Percentiles rank a stretch among this genome's conserved stretches.
Conservation (phyloP, 768 basidiomycete species). For the Lactarius tabidus region DNA sequence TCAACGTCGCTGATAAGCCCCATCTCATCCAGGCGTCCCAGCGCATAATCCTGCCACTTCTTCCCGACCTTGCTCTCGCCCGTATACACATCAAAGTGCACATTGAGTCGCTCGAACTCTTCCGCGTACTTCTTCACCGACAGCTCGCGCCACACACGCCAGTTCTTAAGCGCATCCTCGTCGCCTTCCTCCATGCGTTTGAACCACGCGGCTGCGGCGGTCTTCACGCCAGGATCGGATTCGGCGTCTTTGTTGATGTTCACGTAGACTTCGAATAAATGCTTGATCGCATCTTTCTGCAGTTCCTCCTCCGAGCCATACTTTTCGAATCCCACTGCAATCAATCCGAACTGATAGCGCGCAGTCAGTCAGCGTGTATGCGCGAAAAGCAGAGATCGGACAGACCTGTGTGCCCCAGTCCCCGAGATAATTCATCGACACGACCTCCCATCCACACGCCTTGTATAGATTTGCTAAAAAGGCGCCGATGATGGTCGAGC, state of each 20-base stretch:
- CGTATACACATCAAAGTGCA: conserved; percentile 86
- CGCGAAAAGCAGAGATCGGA: neutral
- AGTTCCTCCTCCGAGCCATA: conserved; percentile 86
- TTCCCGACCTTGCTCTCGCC: conserved; percentile 83
- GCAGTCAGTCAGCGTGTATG: neutral
- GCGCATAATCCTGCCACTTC: conserved; percentile 66
- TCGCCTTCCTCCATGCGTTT: conserved; percentile 95
- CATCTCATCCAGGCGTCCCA: conserved; percentile 63
- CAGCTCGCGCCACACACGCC: conserved; percentile 89
- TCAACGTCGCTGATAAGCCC: conserved; percentile 72
- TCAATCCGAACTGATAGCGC: conserved; percentile 65
- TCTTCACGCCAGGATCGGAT: conserved; percentile 64
- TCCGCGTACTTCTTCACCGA: conserved; percentile 86
- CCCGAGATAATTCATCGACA: conserved; percentile 89
- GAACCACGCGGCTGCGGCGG: conserved; percentile 81
- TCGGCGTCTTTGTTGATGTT: conserved; percentile 87
- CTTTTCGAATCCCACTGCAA: conserved; percentile 87
- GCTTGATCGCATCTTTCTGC: conserved; percentile 86
- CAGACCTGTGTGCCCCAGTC: conserved; percentile 97
- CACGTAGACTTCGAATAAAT: conserved; percentile 92
- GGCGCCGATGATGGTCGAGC: conserved; percentile 98
- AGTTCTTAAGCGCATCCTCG: conserved; percentile 75
- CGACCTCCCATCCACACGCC: conserved; percentile 90
- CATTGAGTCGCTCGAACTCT: conserved; percentile 86
- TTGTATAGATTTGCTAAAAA: conserved; percentile 90